Base-by-base conservation (phyloP, 148 eudicot genomes). In the Cornus florida region DNA sequence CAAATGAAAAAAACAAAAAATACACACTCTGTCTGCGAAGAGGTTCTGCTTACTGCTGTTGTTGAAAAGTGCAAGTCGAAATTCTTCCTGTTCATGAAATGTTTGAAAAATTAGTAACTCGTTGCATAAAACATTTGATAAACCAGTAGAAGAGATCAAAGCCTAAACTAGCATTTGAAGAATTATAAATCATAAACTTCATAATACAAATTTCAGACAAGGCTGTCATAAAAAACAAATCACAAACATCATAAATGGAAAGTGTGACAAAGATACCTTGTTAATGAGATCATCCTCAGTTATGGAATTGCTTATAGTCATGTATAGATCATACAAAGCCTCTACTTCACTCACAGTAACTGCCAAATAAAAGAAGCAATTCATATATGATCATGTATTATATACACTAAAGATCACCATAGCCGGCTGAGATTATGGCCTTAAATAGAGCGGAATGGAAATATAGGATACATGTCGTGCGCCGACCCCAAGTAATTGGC, bases 341-440 rank as follows among this genome's bases (percentile, higher is more conserved):
- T 89, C 89, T 65, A 89, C 71, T 83, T 89, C 91, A 78, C 81
- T 84, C 39, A 77, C 65, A 13, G 81, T 84, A 83, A 89, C 91
- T 89, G 85, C 83, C 31, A 78, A 75, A 72, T 50, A 64, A 33
- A 67, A 20, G 16, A 41, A 50, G 4, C 28, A 9, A 33, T 53
- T 71, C 38, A 74, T 43, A 12, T 19, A 76, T 48, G 46, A 77
- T 6, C 48, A 65, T 56, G 28, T n/a, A 22, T 35, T 24, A 19
- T 10, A 67, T 23, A 3, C 3, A 43, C 48, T 6, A 6, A 7
- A 24, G 16, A 53, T 53, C 59, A 53, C 59, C 13, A 50, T 13
- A 28, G 28, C 28, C 28, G 28, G 1, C 28, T 28, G 28, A 28
- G 28, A 1, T 28, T 28, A 28, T 28, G 28, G 28, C 28, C 28